Base-by-base conservation (phyloP, 805 yeast species). In the Candida koratica region DNA sequence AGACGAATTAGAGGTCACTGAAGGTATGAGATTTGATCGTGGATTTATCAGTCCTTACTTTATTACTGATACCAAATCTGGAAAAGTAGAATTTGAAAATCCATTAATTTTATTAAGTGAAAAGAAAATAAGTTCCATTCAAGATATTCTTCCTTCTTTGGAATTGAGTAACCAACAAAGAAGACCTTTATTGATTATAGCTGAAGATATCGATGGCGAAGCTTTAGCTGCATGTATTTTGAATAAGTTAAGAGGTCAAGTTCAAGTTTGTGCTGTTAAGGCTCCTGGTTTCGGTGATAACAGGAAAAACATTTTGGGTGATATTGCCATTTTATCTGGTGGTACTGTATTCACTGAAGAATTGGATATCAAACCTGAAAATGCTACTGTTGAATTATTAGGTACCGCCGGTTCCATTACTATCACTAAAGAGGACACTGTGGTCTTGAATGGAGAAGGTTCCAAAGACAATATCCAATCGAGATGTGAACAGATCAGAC, bases 231-330 rank as follows among this genome's bases (percentile, higher is more conserved):
- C 97, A 47, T 88, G 97, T 69, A 83, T 93, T 53, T 76, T 93
- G 63, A 93, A 93, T 79, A 93, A 93, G 72, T 77, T 93, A 58
- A 84, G 97, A 72, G 97, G 97, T 50, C 97, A 90, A 73, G 97
- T 93, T 43, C 94, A 87, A 67, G 97, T 93, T 43, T 84, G 93
- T 60, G 94, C 93, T 51, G 96, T 93, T 49, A 90, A 89, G 75
- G 96, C 97, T 22, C 98, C 98, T 54, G 98, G 98, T 36, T 93
- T 90, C 56, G 98, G 97, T 64, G 98, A 93, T 73, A 89, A 93
- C 81, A 84, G 97, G 72, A 85, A 86, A 77, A 88, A 88, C 75
- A 88, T 85, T 48, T 71, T 93, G 45, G 96, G 96, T 49, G 98
- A 93, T 64, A 80, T 93, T 64, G 96, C 96, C 55, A 82, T 87